Evolutionary conservation across 352 stramenopile species (phyloP), one percentile per base, ranked within the genome.

Genomic region (Pythium grandisporangium): DNA sequence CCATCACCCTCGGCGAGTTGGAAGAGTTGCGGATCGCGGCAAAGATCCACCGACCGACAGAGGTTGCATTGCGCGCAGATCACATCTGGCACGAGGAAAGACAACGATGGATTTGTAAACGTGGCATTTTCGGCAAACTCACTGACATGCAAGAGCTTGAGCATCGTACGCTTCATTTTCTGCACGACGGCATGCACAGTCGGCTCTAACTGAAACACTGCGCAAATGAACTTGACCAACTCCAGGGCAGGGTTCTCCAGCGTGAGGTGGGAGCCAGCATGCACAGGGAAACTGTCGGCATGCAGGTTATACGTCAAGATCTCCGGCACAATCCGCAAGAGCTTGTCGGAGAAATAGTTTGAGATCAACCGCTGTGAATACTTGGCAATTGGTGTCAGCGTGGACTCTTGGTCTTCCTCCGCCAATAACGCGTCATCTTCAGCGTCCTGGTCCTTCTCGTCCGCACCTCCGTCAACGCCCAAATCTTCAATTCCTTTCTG

Each of bases 21-120:
- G 38, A 97, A 91, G 6, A 96, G 58, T 37, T 91, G 78, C 26
- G 82, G 77, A 55, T 98, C 88, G 19, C 92, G 84, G 60, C 94
- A 99, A 11, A 99, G 58, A 63, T 99, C 96, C n/a, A 99, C 66
- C 30, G 98, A 90, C 19, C 84, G 69, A 45, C 87, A 97, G 43
- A 96, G 69, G 40, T 97, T 95, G 66, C 96, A 99, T 56, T 88
- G 90, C 11, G 79, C 61, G 54, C 96, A 99, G 53, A 98, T 98
- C 14, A 99, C 84, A 61, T 99, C 95, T 11, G 84, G 82, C n/a
- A 99, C 65, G 7, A 97, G 78, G 50, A 99, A 97, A 16, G 75
- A 92, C 29, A 95, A 67, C 40, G 86, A 97, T 37, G 94, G 96
- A 62, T 99, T 97, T 12, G 70, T 63, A 68, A 97, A 99, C 47